Evolutionary conservation across 2,329 filamentous ascomycete species (phyloP), one percentile per base, ranked within the genome.

Genomic region (Talaromyces sp.): DNA sequence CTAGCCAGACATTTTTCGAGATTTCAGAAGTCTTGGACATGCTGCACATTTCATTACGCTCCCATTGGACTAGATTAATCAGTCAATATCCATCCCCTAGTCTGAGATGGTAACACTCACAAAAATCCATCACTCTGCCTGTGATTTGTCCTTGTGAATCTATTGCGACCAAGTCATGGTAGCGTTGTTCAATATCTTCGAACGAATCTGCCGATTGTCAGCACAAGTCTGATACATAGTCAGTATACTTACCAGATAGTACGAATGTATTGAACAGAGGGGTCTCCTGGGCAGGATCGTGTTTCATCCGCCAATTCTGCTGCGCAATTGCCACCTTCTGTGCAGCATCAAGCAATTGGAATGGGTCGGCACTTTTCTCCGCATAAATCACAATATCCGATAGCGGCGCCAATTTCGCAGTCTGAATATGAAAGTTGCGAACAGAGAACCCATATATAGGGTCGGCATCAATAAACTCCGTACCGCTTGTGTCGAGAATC

Each of bases 341-440:
- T 4, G 87, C 88, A 39, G 88, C 74, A 80, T 87, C 84, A 79
- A 90, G 71, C 75, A 96, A 80, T 64, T 89, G 88, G 62, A 86
- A 84, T 54, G 86, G 85, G 31, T 85, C 79, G 33, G 60, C 37
- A 43, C 82, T 79, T 69, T 92, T 86, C 63, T 94, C 90, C 13
- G 92, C 92, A 74, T 99, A 99, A 0, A 99, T 86, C 47, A 99
- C 85, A 68, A 99, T 92, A 75, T 99, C 95, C 0, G 93, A 97
- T 9, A 95, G 86, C 69, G 90, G 87, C 63, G 93, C 93, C 69
- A 91, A 82, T 76, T 99, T 99, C 66, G 90, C 90, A 0, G 91
- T 86, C 77, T 99, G 95, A 45, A 98, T 98, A 72, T 98, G 94
- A 74, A 99, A 99, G 76, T 98, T 98, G 54, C 95, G 88, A 50